Base-by-base conservation (phyloP, 139 green algal genomes). In the Deuterostichococcus epilithicus region DNA sequence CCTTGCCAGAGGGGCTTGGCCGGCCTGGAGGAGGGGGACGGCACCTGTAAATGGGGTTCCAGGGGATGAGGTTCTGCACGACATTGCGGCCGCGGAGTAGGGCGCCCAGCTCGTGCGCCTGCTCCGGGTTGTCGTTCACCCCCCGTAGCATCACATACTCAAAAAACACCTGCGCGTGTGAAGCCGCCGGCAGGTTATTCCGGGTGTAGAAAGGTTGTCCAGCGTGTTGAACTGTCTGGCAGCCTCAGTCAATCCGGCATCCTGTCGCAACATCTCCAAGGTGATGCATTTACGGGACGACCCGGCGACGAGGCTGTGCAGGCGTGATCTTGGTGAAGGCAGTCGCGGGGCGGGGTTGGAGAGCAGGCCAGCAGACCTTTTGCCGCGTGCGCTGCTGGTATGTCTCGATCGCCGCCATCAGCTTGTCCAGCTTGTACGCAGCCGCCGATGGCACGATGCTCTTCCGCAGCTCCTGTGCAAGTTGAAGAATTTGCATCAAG, bases 91-190 rank as follows among this genome's bases (percentile, higher is more conserved):
- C 89, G n/a, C 8, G 3, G 58, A 96, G 89, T 80, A 95, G 85
- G 68, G 44, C 63, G 0, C 88, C 90, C 77, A 96, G 88, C 86
- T 94, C 67, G 39, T 93, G 85, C 36, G 95, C 95, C 39, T 94
- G 81, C 80, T 93, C 78, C 38, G 73, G 34, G 8, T 52, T 76
- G 80, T 97, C 94, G 75, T 98, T 98, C 1, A 98, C 90, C 3
- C 82, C 86, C 5, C 81, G 81, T 75, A 99, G 84, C 86, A 99
- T 86, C 13, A 99, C 94, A 75, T 99, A 99, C 88, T 99, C 94
- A 6, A 98, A 80, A 76, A 98, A 96, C 28, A 97, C 86, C n/a
- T 85, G 76, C 82, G 87, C 80, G 52, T 28, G 5, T 23, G 52
- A 63, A 63, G n/a, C 67, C 25, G 69, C 39, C 75, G n/a, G n/a